These are phyloP conservation scores for Dothistroma septosporum DNA, from an alignment of 2,329 filamentous ascomycete species.

Conservation along the genomic window DNA sequence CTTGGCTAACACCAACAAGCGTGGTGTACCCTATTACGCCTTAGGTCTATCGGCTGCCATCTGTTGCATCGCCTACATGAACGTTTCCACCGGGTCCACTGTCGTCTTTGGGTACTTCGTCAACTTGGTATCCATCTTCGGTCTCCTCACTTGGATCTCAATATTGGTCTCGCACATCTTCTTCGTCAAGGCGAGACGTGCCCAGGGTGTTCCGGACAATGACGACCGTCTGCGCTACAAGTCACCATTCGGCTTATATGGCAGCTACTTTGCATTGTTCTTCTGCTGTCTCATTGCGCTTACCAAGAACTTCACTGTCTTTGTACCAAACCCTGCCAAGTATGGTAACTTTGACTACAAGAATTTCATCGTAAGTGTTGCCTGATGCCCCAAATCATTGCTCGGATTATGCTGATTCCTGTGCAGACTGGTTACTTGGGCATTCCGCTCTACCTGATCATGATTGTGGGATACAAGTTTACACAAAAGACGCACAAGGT, in stretches of 20 bases:
- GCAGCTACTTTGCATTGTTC: slow-evolving; percentile 63
- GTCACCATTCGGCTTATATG: slow-evolving; percentile 67
- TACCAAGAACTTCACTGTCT: slow-evolving; percentile 79
- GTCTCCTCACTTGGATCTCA: slow-evolving; percentile 47
- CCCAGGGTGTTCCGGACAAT: slow-evolving; percentile 44
- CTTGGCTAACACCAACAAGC: slow-evolving; percentile 65
- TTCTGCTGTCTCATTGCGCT: slow-evolving; percentile 70
- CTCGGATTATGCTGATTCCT: slow-evolving; percentile 4
- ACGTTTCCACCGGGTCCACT: slow-evolving; percentile 40
- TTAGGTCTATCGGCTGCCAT: slow-evolving; percentile 59
- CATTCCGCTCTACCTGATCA: slow-evolving; percentile 66
- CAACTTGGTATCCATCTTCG: slow-evolving; percentile 41
- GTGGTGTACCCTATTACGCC: slow-evolving; percentile 66
- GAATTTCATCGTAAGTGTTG: slow-evolving; percentile 56
- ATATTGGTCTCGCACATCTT: slow-evolving; percentile 49
- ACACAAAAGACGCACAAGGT: slow-evolving; percentile 56
- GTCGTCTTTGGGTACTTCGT: slow-evolving; percentile 48
- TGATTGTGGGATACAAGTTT: slow-evolving; percentile 61
- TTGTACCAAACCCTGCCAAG: slow-evolving; percentile 47
- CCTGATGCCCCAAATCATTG: neutral
- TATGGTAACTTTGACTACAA: slow-evolving; percentile 64
- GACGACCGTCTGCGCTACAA: slow-evolving; percentile 46
- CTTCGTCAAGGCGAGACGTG: slow-evolving; percentile 45
- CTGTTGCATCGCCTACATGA: slow-evolving; percentile 54
- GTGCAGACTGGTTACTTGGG: slow-evolving; percentile 58